phyloP scores from a whole-genome alignment of 495 filamentous ascomycete species.

The Penicillium tannophilum region DNA sequence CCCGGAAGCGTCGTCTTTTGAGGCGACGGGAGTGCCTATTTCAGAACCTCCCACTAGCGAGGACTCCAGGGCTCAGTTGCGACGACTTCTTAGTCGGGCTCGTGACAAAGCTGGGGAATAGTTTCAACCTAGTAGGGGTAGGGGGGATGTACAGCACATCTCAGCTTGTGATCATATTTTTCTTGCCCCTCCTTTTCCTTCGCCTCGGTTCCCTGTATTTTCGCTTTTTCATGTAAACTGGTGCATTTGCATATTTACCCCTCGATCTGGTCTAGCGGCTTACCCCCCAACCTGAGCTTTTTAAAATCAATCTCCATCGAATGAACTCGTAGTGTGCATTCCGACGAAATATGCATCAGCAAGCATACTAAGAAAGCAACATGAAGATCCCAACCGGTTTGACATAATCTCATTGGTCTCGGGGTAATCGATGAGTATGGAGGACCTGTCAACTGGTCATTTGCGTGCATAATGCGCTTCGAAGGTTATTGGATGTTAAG shows the following conservation, averaged over 20 bases:
- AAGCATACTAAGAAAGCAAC: background rate
- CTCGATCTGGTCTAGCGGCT: background rate
- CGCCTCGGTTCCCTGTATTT: slow-evolving; percentile 8
- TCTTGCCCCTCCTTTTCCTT: slow-evolving; percentile 1
- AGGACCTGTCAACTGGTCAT: background rate
- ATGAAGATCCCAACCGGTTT: background rate
- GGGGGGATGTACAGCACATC: too few relatives aligned
- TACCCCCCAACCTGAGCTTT: background rate
- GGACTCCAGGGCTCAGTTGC: slow-evolving; percentile 26
- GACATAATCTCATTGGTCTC: background rate
- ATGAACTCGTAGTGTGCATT: background rate
- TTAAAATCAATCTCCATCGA: background rate
- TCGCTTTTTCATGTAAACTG: slow-evolving; percentile 6
- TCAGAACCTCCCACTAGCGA: slow-evolving; percentile 14
- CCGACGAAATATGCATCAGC: background rate
- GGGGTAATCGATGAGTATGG: too few relatives aligned
- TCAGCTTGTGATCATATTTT: background rate
- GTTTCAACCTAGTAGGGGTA: background rate
- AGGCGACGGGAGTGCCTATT: slow-evolving; percentile 23
- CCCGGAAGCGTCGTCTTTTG: slow-evolving; percentile 26
- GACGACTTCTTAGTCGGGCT: slow-evolving; percentile 25
- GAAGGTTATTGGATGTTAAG: background rate
- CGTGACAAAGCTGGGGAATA: slow-evolving; percentile 20
- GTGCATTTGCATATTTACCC: slow-evolving; percentile 11
- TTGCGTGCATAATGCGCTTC: background rate